Conservation (phyloP, 2,329 filamentous ascomycete genomes). For the Geosmithia flava region DNA sequence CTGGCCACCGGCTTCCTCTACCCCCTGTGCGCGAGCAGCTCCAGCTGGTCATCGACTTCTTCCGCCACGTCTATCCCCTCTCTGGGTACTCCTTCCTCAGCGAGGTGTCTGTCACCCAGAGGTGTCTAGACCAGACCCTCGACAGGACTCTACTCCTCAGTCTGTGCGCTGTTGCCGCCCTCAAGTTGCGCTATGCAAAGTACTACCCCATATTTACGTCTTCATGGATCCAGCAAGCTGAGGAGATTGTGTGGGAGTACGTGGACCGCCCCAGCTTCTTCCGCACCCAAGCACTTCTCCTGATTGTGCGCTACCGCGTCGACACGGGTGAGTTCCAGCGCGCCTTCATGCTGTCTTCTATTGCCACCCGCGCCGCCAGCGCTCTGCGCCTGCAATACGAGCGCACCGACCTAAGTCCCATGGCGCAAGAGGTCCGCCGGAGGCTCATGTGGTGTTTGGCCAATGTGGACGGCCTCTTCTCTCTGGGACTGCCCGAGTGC, state of each 20-base stretch:
- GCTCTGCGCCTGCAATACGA: slow-evolving; percentile 17
- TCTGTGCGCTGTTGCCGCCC: slow-evolving; percentile 24
- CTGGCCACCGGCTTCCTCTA: neutral
- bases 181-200: slow-evolving; percentile 19
- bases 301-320: slow-evolving; percentile 15
- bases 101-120: slow-evolving; percentile 35
- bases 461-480: slow-evolving; percentile 13
- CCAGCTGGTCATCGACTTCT: slow-evolving; percentile 10
- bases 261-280: slow-evolving; percentile 34
- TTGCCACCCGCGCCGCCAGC: slow-evolving; percentile 13
- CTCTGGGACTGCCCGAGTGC: slow-evolving; percentile 15
- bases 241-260: slow-evolving; percentile 27
- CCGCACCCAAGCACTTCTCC: slow-evolving; percentile 23
- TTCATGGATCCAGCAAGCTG: slow-evolving; percentile 31
- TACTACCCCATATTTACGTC: slow-evolving; percentile 14
- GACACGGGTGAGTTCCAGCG: slow-evolving; percentile 15
- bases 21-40: slow-evolving; percentile 7
- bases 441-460: slow-evolving; percentile 16
- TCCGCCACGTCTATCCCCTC: slow-evolving; percentile 10
- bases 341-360: slow-evolving; percentile 17
- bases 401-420: slow-evolving; percentile 8
- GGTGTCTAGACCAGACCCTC: slow-evolving; percentile 33
- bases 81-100: slow-evolving; percentile 24
- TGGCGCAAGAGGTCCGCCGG: slow-evolving; percentile 14
- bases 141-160: slow-evolving; percentile 26